Evolutionary conservation across 2,329 filamentous ascomycete species (phyloP), one percentile per base, ranked within the genome.

Genomic region (Geosmithia flava): DNA sequence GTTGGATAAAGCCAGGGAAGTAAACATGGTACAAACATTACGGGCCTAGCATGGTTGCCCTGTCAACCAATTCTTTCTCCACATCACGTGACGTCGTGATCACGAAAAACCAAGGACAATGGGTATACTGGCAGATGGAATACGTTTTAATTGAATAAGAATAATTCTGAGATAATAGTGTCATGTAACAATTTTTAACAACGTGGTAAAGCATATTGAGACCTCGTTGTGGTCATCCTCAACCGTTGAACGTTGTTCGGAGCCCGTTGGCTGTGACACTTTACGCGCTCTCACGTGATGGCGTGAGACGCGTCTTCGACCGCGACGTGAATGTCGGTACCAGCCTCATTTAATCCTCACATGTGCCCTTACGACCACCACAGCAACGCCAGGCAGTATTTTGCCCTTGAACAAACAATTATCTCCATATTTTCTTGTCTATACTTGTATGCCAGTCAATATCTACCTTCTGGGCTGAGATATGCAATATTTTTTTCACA

Each of bases 201-300:
- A n/a, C n/a, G n/a, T n/a, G n/a, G n/a, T n/a, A n/a, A n/a, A n/a
- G n/a, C n/a, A n/a, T n/a, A n/a, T n/a, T 11, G 15, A 37, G 33
- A 7, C 11, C 33, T 13, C 15, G 11, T 37, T 11, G 33, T 11
- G 33, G 33, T 5, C 33, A 3, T 37, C 11, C 6, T 16, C 33
- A 37, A 13, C 33, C 33, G 33, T 13, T 11, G 13, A 37, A 37
- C 15, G 33, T 37, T 16, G 33, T 13, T 37, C 33, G 15, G 13
- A 37, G 3, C 15, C 33, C 10, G 13, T 3, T 37, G 33, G 33
- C 33, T 37, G 33, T 7, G 33, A 39, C 57, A 58, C 55, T 66
- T 57, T 60, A 65, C 62, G 58, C 61, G 62, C 15, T 13, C 13
- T 54, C 64, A 67, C 64, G 64, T 67, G 64, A 54, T 2, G 5